Base-by-base conservation (phyloP, 2,329 filamentous ascomycete species). In the Microsporum canis region DNA sequence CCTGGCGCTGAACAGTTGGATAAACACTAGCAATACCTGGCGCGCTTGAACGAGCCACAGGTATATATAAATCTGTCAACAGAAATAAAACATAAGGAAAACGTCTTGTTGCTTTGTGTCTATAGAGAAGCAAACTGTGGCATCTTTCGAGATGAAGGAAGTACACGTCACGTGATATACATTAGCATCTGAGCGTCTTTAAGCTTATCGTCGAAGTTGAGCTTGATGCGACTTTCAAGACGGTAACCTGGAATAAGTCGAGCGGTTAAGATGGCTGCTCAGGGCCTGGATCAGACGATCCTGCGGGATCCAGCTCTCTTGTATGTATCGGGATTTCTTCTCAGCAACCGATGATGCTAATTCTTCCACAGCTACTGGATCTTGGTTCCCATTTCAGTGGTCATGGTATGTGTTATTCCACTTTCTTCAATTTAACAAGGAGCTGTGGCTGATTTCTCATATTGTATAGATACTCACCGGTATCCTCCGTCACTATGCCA, bases 231-330 rank as follows among this genome's bases (percentile, higher is more conserved):
- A 27, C 45, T 51, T 51, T 51, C 45, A 55, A 27, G 43, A 33
- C 14, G 31, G 23, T 23, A 41, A 29, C 27, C 58, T n/a, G 36
- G 23, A 10, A 57, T 17, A 34, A 31, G 41, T 43, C 17, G 23
- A n/a, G 39, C 53, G 14, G 33, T 34, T 41, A 78, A 66, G 59
- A 97, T 97, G 92, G 88, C 88, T 69, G 86, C 75, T 62, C 74
- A 94, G 78, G 81, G 88, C 67, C 83, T 88, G 66, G 87, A 89
- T 68, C 94, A 99, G 81, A 94, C 91, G 80, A 96, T 99, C 84
- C 88, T 95, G 79, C 79, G 94, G 84, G 95, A 99, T 88, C 92
- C 94, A 71, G 91, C 96, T 77, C 82, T 99, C 66, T 96, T 99
- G 94, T 97, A 80, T 72, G 89, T 76, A 59, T 53, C 12, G 55